Evolutionary conservation across 139 green algal species (phyloP).

Genomic region (Chlorella ohadii): DNA sequence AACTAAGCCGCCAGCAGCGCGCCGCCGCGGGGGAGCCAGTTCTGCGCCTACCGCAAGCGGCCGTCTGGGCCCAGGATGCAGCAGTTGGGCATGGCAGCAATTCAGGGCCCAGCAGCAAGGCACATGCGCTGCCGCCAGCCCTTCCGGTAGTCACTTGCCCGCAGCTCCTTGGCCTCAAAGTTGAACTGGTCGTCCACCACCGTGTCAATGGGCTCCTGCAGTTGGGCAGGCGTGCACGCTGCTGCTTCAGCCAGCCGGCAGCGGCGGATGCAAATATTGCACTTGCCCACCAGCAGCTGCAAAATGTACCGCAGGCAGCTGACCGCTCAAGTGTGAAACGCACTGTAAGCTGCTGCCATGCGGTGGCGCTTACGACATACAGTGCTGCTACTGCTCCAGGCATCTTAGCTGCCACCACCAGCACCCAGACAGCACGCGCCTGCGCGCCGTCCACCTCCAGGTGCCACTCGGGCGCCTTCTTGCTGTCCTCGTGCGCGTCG

Average conservation of each 20-base stretch:
- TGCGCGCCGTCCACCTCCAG: slow-evolving; percentile 55
- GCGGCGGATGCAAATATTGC: neutral
- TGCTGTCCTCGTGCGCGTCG: slow-evolving; percentile 73
- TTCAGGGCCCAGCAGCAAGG: no score
- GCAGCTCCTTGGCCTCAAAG: slow-evolving; percentile 34
- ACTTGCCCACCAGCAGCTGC: neutral
- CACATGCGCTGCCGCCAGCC: no score
- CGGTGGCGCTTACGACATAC: no score
- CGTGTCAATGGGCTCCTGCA: slow-evolving; percentile 45
- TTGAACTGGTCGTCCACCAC: slow-evolving; percentile 50
- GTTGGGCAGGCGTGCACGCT: neutral
- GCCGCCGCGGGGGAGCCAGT: no score
- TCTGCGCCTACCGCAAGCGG: no score
- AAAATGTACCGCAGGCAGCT: neutral
- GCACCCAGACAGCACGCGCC: neutral
- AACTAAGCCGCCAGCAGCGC: no score
- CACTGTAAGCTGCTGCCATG: no score
- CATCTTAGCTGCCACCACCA: neutral
- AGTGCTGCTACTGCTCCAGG: no score
- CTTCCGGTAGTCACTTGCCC: no score
- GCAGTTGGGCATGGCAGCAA: no score
- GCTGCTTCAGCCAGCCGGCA: neutral
- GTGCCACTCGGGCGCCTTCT: slow-evolving; percentile 48
- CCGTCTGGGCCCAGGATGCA: no score
- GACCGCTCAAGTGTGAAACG: no score